Conservation (phyloP, 176 grass and related monocot genomes). For the Avena insularis region DNA sequence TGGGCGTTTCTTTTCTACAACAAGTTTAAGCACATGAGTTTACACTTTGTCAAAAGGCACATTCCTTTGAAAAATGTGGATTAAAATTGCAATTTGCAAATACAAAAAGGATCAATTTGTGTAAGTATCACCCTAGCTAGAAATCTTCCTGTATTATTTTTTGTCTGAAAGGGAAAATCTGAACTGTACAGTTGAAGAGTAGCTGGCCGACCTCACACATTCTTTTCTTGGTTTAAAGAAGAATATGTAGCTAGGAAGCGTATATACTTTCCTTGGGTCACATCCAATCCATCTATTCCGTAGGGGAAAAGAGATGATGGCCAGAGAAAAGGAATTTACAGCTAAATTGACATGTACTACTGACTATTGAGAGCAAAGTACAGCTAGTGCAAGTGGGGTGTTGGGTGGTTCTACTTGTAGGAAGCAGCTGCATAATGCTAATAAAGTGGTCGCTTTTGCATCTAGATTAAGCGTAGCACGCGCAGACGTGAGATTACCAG, state of each 20-base stretch:
- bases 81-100: neutral
- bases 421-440: conserved; percentile 46
- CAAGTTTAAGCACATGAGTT: conserved; percentile 10
- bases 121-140: neutral
- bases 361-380: conserved; percentile 14
- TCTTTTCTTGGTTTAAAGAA: conserved; percentile 22
- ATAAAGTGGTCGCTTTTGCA: conserved; percentile 45
- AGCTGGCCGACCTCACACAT: conserved; percentile 25
- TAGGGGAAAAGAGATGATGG: neutral
- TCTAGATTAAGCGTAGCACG: conserved; percentile 42
- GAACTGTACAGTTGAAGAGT: conserved; percentile 20
- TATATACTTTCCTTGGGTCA: conserved; percentile 50
- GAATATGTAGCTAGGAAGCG: neutral
- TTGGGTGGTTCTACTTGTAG: conserved; percentile 45
- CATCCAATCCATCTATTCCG: conserved; percentile 44
- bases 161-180: neutral
- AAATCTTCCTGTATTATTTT: neutral
- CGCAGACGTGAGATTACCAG: conserved; percentile 24
- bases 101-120: neutral
- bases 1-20: conserved; percentile 33
- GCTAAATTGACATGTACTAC: conserved; percentile 56
- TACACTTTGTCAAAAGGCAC: neutral
- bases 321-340: conserved; percentile 35
- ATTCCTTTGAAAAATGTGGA: conserved; percentile 23
- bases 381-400: conserved; percentile 27